Evolutionary conservation across 768 basidiomycete genomes (phyloP), one percentile per base, ranked within the genome.

Genomic region (Zangia roseola): DNA sequence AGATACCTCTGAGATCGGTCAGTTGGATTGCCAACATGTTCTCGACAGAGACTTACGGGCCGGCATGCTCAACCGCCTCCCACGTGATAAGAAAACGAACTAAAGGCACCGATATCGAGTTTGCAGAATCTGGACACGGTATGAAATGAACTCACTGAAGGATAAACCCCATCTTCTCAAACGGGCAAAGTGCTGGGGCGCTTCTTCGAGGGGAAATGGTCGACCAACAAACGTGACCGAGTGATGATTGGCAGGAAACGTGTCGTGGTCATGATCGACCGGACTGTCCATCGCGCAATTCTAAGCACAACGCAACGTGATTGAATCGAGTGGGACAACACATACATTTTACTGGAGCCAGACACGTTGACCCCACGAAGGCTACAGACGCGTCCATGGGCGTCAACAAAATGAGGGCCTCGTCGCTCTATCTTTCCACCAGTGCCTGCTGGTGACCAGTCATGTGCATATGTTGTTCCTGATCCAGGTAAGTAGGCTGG

Each of bases 21-120:
- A 45, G 44, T 33, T 24, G 20, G 16, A 39, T 10, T 5, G n/a
- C n/a, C 23, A 6, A 39, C 28, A 26, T 9, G 25, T 40, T 43
- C 16, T 31, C 21, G 39, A 33, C 17, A 33, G 8, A 25, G 8
- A 84, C 91, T 56, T 70, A 94, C 94, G 83, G 89, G 57, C 92
- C 95, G 51, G 79, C 82, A 63, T 98, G 97, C 63, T 97, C 95
- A 14, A 98, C 77, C 0, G 95, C 92, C 65, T 99, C 95, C 95
- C 95, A 99, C 1, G 95, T 94, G 5, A 98, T 82, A 23, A 94
- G 82, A 59, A 99, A 92, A 34, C 94, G 80, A 44, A 97, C 91
- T 94, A 47, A 3, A 46, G 17, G 46, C 17, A 8, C 16, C 13
- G 20, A 31, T 7, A 44, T 51, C 6, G 47, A 33, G 4, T 34